Evolutionary conservation across 306 rosid species (phyloP).

Genomic region (Vicia sativa): DNA sequence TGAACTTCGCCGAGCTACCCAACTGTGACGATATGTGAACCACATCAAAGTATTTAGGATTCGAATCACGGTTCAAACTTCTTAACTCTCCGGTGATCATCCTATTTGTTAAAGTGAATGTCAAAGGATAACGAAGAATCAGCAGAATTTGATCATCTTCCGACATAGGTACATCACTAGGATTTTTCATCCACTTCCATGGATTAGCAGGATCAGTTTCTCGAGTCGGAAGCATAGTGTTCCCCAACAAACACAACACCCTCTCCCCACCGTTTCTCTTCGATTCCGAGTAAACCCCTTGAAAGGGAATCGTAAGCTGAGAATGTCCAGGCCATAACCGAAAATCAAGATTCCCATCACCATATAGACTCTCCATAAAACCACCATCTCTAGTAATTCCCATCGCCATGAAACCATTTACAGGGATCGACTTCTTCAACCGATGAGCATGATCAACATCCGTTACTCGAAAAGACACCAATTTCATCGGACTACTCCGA

Average conservation of each 20-base stretch:
- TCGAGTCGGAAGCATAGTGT: slow-evolving; percentile 75
- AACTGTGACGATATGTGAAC: slow-evolving; percentile 74
- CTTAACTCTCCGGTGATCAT: slow-evolving; percentile 72
- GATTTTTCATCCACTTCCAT: slow-evolving; percentile 73
- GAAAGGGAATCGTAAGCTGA: slow-evolving; percentile 60
- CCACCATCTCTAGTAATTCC: slow-evolving; percentile 60
- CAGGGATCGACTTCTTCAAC: slow-evolving; percentile 56
- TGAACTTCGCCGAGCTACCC: slow-evolving; percentile 53
- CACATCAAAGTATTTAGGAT: slow-evolving; percentile 68
- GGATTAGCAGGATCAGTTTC: slow-evolving; percentile 62
- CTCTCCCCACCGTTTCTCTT: slow-evolving; percentile 81
- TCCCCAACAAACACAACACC: slow-evolving; percentile 86
- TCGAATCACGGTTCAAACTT: slow-evolving; percentile 73
- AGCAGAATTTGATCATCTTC: slow-evolving; percentile 81
- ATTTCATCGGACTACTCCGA: slow-evolving; percentile 43
- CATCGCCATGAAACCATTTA: slow-evolving; percentile 62
- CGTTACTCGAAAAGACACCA: slow-evolving; percentile 71
- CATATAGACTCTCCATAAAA: slow-evolving; percentile 42
- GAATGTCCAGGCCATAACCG: slow-evolving; percentile 68
- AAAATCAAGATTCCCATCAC: slow-evolving; percentile 53
- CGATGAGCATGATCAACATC: slow-evolving; percentile 67
- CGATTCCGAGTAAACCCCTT: slow-evolving; percentile 87
- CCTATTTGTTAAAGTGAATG: slow-evolving; percentile 63
- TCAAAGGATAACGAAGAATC: slow-evolving; percentile 71
- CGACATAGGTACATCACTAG: slow-evolving; percentile 55